Evolutionary conservation across 768 basidiomycete species (phyloP).

Genomic region (Trametes meyenii): DNA sequence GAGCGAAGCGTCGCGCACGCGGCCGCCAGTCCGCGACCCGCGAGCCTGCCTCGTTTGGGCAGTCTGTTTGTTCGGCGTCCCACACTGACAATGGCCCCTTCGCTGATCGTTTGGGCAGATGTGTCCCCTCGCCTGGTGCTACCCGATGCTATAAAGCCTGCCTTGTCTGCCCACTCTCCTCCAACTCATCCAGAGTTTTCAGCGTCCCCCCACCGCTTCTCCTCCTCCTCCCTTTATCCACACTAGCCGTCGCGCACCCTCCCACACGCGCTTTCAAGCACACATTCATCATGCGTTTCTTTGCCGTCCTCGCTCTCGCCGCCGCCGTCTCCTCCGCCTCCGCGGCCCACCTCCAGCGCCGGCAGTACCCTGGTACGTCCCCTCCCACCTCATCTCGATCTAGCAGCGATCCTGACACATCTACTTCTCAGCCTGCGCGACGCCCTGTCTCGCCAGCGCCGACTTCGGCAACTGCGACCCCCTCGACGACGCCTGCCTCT

Average conservation of each 20-base stretch:
- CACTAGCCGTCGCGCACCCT: constrained; percentile 17
- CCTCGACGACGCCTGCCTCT: constrained; percentile 55
- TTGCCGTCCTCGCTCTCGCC: constrained; percentile 42
- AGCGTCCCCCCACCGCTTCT: constrained; percentile 19
- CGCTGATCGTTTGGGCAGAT: constrained; percentile 11
- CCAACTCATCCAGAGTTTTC: constrained; percentile 25
- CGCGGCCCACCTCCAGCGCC: constrained; percentile 21
- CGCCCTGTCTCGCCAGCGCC: constrained; percentile 48
- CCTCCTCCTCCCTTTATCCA: constrained; percentile 21
- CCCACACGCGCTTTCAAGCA: background rate
- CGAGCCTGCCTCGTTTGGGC: constrained; percentile 11
- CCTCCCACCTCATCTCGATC: background rate
- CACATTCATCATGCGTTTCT: constrained; percentile 54
- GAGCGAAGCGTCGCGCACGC: constrained; percentile 10
- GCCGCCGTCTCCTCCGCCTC: constrained; percentile 37
- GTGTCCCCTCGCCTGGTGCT: background rate
- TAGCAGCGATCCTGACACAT: background rate
- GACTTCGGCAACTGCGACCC: constrained; percentile 47
- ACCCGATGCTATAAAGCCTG: constrained; percentile 21
- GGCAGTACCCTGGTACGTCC: constrained; percentile 21
- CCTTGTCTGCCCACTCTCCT: constrained; percentile 1
- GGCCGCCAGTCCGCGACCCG: background rate
- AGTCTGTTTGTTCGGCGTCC: constrained; percentile 21
- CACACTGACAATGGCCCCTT: constrained; percentile 1
- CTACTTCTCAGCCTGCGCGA: constrained; percentile 50